Evolutionary conservation across 208 protist species (phyloP).

Genomic region (Acanthamoeba rhysodes): DNA sequence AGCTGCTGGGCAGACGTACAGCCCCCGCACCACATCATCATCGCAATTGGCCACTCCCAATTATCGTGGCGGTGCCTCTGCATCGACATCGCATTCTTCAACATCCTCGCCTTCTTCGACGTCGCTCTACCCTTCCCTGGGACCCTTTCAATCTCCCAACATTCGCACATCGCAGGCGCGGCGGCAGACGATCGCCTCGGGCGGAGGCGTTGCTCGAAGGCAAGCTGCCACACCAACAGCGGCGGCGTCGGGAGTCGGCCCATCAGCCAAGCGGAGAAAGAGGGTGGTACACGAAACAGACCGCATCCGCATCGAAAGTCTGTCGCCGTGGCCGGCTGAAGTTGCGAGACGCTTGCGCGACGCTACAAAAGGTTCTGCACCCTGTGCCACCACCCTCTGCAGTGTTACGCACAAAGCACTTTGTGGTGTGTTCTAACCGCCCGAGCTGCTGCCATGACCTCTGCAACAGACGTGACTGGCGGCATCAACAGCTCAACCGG

Average conservation of each 20-base stretch:
- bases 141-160: constrained; percentile 35
- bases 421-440: too few relatives aligned
- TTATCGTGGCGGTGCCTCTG: not conserved
- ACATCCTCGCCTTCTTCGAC: not conserved
- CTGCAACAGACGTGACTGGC: not conserved
- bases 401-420: too few relatives aligned
- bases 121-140: not conserved
- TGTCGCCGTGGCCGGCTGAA: constrained; percentile 32
- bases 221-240: not conserved
- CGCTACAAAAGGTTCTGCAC: not conserved
- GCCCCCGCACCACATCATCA: not conserved
- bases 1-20: not conserved
- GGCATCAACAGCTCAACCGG: not conserved
- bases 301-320: not conserved
- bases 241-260: not conserved
- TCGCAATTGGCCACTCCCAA: not conserved
- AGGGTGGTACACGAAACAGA: constrained; percentile 26
- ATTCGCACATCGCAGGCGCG: not conserved
- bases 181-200: constrained; percentile 4
- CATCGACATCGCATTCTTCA: not conserved
- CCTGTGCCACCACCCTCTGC: not conserved
- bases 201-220: not conserved
- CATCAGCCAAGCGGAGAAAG: constrained; percentile 22
- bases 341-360: not conserved
- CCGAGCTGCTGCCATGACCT: not conserved